A percentile compares a stretch with the other conserved stretches of the same genome.
phyloP scores from a whole-genome alignment of 1,139 yeast species.

The Groenewaldozyma sp. region DNA sequence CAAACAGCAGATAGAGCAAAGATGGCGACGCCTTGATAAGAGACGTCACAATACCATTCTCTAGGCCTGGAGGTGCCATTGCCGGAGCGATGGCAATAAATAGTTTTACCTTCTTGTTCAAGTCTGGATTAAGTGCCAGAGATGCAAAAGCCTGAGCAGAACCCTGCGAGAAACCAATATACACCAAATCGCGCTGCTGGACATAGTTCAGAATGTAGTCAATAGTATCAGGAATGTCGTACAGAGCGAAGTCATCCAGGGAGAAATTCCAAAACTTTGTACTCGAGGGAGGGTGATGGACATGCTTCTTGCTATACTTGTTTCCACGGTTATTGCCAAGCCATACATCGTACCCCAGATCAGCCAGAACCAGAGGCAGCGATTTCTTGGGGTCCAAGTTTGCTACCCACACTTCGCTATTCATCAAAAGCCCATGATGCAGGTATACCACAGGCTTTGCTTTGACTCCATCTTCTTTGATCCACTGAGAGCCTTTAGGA shows the following conservation, averaged over 20 bases:
- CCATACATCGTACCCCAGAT: conserved; percentile 87
- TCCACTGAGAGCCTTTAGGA: conserved; percentile 36
- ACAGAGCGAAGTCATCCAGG: conserved; percentile 75
- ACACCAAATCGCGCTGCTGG: conserved; percentile 39
- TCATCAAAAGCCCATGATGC: conserved; percentile 90
- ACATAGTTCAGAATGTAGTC: conserved; percentile 50
- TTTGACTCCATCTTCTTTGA: conserved; percentile 13
- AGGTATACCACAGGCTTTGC: conserved; percentile 52
- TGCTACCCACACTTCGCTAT: conserved; percentile 82
- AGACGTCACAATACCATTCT: conserved; percentile 66
- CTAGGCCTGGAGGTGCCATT: conserved; percentile 81
- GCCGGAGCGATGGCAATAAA: conserved; percentile 89
- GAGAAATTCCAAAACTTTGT: conserved; percentile 72
- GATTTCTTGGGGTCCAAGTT: conserved; percentile 47
- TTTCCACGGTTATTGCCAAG: conserved; percentile 86
- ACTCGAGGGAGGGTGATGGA: conserved; percentile 36
- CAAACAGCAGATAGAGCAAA: conserved; percentile 63
- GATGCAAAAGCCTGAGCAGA: conserved; percentile 87
- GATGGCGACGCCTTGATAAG: conserved; percentile 73
- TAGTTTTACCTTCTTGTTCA: conserved; percentile 59
- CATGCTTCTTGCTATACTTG: conserved; percentile 61
- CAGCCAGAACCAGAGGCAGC: conserved; percentile 68
- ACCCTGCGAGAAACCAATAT: conserved; percentile 86
- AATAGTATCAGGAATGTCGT: conserved; percentile 70
- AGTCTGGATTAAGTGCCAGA: conserved; percentile 55